Conservation (phyloP, 2,329 filamentous ascomycete species). For the Aspergillus arachidicola region DNA sequence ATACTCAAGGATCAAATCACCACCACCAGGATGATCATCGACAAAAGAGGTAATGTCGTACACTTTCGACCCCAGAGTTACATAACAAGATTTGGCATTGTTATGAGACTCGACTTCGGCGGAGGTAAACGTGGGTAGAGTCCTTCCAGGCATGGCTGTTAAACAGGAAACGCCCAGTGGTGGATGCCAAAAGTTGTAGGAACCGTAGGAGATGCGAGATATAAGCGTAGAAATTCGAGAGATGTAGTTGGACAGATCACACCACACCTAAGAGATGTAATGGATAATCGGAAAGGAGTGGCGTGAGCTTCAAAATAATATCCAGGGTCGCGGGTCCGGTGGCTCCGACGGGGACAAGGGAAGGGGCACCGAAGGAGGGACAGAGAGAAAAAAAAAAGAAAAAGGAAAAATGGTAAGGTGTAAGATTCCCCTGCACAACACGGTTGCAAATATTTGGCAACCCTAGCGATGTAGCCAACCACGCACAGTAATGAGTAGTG, state of each 20-base stretch:
- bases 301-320: slow-evolving; percentile 28
- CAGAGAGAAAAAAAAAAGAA: background rate
- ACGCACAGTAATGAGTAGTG: background rate
- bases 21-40: slow-evolving; percentile 86
- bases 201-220: background rate
- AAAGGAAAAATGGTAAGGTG: background rate
- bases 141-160: slow-evolving; percentile 72
- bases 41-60: slow-evolving; percentile 95
- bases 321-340: slow-evolving; percentile 21
- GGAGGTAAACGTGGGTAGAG: slow-evolving; percentile 78
- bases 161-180: slow-evolving; percentile 4
- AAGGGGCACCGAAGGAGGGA: background rate
- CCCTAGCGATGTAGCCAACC: background rate
- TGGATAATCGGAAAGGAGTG: slow-evolving; percentile 22
- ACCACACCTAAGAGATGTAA: slow-evolving; percentile 10
- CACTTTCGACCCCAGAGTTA: slow-evolving; percentile 85
- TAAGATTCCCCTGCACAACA: background rate
- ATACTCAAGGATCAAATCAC: slow-evolving; percentile 85
- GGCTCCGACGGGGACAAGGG: slow-evolving; percentile 19
- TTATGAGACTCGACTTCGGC: slow-evolving; percentile 83
- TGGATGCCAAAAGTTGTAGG: slow-evolving; percentile 4
- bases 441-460: background rate
- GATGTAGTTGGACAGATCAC: slow-evolving; percentile 12
- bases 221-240: slow-evolving; percentile 11
- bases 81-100: slow-evolving; percentile 82